A percentile compares a stretch with the other conserved stretches of the same genome.
Conservation (phyloP, 106 monocot species). For the Allium fistulosum region DNA sequence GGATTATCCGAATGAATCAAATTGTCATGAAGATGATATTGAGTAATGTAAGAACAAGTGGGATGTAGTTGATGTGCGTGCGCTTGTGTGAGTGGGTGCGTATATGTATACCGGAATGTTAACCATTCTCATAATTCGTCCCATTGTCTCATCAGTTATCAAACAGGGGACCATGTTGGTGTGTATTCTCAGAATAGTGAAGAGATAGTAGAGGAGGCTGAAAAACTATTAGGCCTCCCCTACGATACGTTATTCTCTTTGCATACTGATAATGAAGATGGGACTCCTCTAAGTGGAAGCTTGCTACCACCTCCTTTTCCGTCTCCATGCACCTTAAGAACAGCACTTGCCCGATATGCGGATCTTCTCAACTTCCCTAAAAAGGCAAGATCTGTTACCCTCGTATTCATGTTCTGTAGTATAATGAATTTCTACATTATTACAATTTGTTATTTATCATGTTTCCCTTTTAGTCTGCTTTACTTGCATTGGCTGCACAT, state of each 20-base stretch:
- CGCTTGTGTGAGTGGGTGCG: no score
- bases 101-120: no score
- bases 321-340: constrained; percentile 66
- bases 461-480: constrained; percentile 38
- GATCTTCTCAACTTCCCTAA: constrained; percentile 73
- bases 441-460: background rate
- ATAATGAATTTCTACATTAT: background rate
- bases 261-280: constrained; percentile 74
- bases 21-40: no score
- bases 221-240: constrained; percentile 42
- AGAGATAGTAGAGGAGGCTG: constrained; percentile 59
- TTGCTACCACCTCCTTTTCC: constrained; percentile 62
- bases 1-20: no score
- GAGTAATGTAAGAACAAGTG: no score
- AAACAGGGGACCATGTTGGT: constrained; percentile 82
- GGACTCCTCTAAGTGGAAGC: constrained; percentile 39
- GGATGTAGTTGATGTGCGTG: no score
- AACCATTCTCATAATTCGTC: no score
- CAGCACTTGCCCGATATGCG: constrained; percentile 53
- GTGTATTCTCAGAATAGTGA: constrained; percentile 55
- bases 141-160: constrained; percentile 34
- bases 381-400: constrained; percentile 26
- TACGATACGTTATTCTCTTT: constrained; percentile 57
- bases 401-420: no score
- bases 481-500: constrained; percentile 71